Percentiles rank a stretch among this genome's conserved stretches.
Evolutionary conservation across 2,329 filamentous ascomycete species (phyloP).

Genomic region (Nemania sp.): DNA sequence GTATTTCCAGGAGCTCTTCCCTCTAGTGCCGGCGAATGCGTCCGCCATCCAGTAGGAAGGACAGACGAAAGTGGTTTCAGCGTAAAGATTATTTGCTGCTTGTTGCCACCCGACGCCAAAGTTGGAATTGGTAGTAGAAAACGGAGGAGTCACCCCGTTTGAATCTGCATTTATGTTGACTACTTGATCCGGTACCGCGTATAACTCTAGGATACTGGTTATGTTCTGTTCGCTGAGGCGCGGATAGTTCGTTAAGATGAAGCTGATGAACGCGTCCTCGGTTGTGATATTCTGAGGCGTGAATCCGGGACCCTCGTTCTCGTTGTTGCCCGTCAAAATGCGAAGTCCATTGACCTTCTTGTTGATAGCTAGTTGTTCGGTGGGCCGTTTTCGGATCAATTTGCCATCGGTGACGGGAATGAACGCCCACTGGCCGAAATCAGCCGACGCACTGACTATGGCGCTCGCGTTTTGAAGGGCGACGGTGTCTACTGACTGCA

Average conservation of each 20-base stretch:
- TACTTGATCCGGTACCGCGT: conserved; percentile 45
- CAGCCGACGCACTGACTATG: conserved; percentile 45
- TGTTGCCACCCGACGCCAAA: conserved; percentile 67
- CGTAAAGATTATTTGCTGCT: conserved; percentile 64
- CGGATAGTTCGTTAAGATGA: conserved; percentile 52
- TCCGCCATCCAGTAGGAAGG: conserved; percentile 67
- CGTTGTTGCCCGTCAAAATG: conserved; percentile 53
- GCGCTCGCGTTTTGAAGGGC: conserved; percentile 54
- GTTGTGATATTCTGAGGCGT: conserved; percentile 53
- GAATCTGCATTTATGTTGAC: conserved; percentile 53
- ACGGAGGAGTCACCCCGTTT: conserved; percentile 54
- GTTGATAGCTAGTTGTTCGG: conserved; percentile 45
- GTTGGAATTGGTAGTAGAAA: conserved; percentile 62
- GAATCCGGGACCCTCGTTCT: conserved; percentile 55
- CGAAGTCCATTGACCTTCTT: conserved; percentile 52
- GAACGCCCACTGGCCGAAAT: conserved; percentile 53
- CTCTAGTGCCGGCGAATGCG: conserved; percentile 53
- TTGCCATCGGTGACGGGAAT: conserved; percentile 54
- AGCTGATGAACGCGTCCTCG: conserved; percentile 48
- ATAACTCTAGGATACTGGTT: conserved; percentile 50
- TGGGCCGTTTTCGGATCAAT: conserved; percentile 50
- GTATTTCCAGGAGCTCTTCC: conserved; percentile 58
- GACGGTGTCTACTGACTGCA: conserved; percentile 50
- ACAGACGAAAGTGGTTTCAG: conserved; percentile 67
- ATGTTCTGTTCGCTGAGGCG: conserved; percentile 50